These are phyloP conservation scores for Cryptosporidium canis DNA, from an alignment of 169 alveolate species.

Conservation along the genomic window DNA sequence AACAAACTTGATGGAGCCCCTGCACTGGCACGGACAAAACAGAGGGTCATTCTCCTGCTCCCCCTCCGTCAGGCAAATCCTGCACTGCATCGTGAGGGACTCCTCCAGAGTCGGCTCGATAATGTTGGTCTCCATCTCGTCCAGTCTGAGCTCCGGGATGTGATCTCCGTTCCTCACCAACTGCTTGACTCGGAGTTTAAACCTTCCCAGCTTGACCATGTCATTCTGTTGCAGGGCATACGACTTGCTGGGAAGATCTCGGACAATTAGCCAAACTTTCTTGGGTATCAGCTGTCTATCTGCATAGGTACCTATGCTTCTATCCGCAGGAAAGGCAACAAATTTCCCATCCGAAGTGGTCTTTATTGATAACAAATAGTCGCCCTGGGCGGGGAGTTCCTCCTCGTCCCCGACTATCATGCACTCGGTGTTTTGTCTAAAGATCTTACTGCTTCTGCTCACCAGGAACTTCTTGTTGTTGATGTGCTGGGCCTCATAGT, in stretches of 20 bases:
- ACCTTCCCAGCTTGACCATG: conserved; percentile 92
- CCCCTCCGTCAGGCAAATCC: conserved; percentile 93
- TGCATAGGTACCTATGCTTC: conserved; percentile 37
- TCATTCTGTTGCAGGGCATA: conserved; percentile 90
- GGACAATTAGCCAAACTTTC: conserved; percentile 90
- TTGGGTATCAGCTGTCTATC: conserved; percentile 79
- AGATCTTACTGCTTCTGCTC: conserved; percentile 52
- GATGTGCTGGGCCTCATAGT: conserved; percentile 91
- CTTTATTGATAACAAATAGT: conserved; percentile 52
- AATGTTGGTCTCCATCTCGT: conserved; percentile 49
- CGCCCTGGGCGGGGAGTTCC: conserved; percentile 64
- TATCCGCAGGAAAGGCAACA: conserved; percentile 72
- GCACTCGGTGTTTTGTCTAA: conserved; percentile 61
- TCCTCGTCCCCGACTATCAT: conserved; percentile 63
- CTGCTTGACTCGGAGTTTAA: conserved; percentile 89
- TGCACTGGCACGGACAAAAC: conserved; percentile 91
- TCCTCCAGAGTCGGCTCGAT: conserved; percentile 63
- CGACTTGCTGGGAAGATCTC: conserved; percentile 85
- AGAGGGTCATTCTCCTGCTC: conserved; percentile 84
- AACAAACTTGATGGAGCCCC: conserved; percentile 92
- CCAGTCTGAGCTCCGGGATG: conserved; percentile 58
- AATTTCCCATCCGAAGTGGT: conserved; percentile 58
- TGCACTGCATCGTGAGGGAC: conserved; percentile 83
- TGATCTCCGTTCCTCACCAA: conserved; percentile 76
- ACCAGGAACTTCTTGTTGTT: conserved; percentile 78